Conservation (phyloP, 139 green algal species). For the Micractinium sp. region DNA sequence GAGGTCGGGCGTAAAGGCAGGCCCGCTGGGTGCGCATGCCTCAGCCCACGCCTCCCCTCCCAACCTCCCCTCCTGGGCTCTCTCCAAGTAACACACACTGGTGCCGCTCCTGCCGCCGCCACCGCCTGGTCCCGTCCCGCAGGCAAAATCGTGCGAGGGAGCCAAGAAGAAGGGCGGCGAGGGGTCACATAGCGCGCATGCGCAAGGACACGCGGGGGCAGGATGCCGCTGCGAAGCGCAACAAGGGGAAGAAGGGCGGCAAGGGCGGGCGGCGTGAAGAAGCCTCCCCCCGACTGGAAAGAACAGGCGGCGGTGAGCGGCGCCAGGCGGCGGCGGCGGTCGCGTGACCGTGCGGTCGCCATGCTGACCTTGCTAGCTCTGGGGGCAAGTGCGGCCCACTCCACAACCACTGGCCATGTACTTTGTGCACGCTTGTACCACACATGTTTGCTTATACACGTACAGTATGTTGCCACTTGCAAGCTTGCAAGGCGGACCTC, state of each 20-base stretch:
- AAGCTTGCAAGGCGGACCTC: neutral
- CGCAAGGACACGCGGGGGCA: conserved; percentile 43
- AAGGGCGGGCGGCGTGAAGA: conserved; percentile 18
- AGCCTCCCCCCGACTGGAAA: conserved; percentile 3
- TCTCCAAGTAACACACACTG: neutral
- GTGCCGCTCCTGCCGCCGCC: neutral
- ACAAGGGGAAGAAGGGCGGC: conserved; percentile 34
- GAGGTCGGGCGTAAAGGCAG: neutral
- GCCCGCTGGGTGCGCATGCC: neutral
- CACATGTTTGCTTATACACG: neutral
- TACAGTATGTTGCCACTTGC: neutral
- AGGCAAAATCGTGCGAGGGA: conserved; percentile 21
- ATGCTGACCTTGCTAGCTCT: too few relatives aligned
- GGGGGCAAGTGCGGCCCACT: neutral
- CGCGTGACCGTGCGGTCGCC: too few relatives aligned
- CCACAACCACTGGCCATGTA: too few relatives aligned
- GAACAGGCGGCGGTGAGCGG: conserved; percentile 21
- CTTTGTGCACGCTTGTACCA: too few relatives aligned
- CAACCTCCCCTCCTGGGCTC: neutral
- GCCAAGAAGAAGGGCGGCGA: conserved; percentile 1
- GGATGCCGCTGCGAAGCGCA: conserved; percentile 2
- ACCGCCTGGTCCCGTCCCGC: neutral
- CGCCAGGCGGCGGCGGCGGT: too few relatives aligned
- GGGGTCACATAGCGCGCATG: conserved; percentile 30
- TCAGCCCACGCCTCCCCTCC: neutral